Conservation (phyloP, 306 rosid species). For the Cercis canadensis region DNA sequence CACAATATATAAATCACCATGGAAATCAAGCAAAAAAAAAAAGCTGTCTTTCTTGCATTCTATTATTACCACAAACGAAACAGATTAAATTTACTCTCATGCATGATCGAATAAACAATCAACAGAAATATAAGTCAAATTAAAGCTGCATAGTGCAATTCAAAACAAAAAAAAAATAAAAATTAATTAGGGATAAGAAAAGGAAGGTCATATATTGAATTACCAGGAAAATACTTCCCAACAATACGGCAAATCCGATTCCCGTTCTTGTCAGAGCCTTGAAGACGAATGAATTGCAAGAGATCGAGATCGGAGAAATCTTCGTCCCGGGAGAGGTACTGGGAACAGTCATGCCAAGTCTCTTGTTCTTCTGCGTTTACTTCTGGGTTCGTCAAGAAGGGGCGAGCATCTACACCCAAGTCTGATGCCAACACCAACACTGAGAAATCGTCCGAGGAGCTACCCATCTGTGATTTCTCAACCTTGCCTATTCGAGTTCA, state of each 20-base stretch:
- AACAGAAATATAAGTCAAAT: neutral
- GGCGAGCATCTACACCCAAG: conserved; percentile 75
- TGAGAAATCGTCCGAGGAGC: conserved; percentile 77
- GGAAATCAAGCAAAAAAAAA: no score
- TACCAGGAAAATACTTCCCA: conserved; percentile 91
- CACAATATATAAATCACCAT: no score
- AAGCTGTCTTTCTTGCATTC: no score
- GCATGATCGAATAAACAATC: neutral
- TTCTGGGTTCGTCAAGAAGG: conserved; percentile 52
- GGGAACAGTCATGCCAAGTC: conserved; percentile 84
- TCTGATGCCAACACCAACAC: conserved; percentile 85
- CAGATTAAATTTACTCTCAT: neutral
- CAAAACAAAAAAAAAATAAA: no score
- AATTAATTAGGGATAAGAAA: neutral
- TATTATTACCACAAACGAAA: no score
- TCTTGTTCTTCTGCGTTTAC: conserved; percentile 54
- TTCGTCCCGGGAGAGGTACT: conserved; percentile 71
- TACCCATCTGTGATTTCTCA: conserved; percentile 55
- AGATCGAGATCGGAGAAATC: conserved; percentile 93
- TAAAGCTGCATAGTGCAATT: no score
- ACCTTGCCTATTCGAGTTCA: neutral
- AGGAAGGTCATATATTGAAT: neutral
- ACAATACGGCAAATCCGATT: conserved; percentile 73
- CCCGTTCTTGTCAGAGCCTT: conserved; percentile 75
- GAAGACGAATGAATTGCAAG: conserved; percentile 66